A percentile compares a stretch with the other conserved stretches of the same genome.
Evolutionary conservation across 192 early-diverging fungal species (phyloP).

Genomic region (Coemansia sp.): DNA sequence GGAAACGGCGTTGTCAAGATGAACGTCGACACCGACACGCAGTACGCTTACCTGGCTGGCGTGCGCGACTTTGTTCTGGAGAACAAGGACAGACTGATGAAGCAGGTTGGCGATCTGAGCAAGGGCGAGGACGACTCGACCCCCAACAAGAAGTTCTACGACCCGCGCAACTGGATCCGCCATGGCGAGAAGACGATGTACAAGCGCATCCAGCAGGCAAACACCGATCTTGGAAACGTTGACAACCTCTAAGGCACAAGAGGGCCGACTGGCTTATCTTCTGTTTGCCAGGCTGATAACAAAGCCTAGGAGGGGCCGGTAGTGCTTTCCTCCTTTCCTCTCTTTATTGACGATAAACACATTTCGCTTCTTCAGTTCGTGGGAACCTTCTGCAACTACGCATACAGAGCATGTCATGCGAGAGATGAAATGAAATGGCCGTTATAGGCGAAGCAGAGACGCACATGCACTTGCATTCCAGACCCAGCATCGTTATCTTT

Average conservation of each 20-base stretch:
- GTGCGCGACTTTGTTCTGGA: conserved; percentile 83
- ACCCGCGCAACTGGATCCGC: conserved; percentile 92
- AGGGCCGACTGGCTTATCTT: no score
- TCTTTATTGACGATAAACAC: no score
- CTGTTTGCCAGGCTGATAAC: no score
- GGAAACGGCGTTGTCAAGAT: conserved; percentile 92
- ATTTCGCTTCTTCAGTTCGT: no score
- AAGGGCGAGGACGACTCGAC: conserved; percentile 81
- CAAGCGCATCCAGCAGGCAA: conserved; percentile 78
- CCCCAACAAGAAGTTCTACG: conserved; percentile 99
- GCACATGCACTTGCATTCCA: background rate
- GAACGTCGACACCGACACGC: conserved; percentile 99
- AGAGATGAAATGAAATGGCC: no score
- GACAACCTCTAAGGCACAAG: conserved; percentile 54
- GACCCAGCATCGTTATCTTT: background rate
- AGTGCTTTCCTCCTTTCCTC: no score
- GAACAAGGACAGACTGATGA: conserved; percentile 87
- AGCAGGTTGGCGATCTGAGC: conserved; percentile 90
- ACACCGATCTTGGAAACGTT: conserved; percentile 75
- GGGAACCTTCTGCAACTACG: no score
- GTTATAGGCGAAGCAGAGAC: no score
- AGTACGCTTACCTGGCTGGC: conserved; percentile 93
- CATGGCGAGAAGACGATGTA: conserved; percentile 87
- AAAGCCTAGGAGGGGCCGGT: no score
- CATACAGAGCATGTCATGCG: no score